Percentiles rank a stretch among this genome's conserved stretches.
phyloP scores from a whole-genome alignment of 768 basidiomycete genomes.

The Tulasnella sp. region DNA sequence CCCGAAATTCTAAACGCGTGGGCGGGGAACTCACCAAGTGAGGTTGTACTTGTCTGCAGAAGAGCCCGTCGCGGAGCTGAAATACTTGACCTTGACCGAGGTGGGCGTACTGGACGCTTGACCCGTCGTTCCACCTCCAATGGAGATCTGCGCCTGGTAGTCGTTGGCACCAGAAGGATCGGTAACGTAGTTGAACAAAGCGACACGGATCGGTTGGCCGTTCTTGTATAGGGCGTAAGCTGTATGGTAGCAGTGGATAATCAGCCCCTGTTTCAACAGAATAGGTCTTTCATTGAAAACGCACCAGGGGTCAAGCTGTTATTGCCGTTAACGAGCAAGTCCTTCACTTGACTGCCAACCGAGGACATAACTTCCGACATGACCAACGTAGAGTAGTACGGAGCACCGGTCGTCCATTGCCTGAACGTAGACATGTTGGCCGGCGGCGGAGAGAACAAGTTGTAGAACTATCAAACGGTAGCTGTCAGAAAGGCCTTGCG shows the following conservation, averaged over 20 bases:
- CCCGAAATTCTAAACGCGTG: neutral
- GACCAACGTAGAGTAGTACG: slow-evolving; percentile 64
- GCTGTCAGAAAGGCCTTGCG: too few species aligned
- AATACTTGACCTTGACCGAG: slow-evolving; percentile 7
- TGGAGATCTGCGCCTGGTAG: neutral
- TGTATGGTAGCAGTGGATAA: slow-evolving; percentile 26
- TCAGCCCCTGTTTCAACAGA: neutral
- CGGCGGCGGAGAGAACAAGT: slow-evolving; percentile 41
- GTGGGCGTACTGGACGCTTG: neutral
- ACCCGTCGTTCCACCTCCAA: slow-evolving; percentile 9
- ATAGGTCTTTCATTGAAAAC: neutral
- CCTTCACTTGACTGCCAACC: slow-evolving; percentile 52
- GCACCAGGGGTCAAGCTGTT: slow-evolving; percentile 40
- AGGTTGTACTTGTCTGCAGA: slow-evolving; percentile 13
- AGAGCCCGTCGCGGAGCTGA: slow-evolving; percentile 3
- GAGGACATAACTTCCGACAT: slow-evolving; percentile 63
- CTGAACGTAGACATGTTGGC: slow-evolving; percentile 45
- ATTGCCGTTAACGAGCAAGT: slow-evolving; percentile 44
- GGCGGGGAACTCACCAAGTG: neutral
- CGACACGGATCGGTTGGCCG: slow-evolving; percentile 33
- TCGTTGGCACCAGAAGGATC: slow-evolving; percentile 14
- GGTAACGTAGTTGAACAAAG: slow-evolving; percentile 16
- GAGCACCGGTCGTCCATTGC: slow-evolving; percentile 63
- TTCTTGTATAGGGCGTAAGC: slow-evolving; percentile 68
- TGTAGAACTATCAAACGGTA: slow-evolving; percentile 43